phyloP scores from a whole-genome alignment of 352 stramenopile species.

The Globisporangium canariense region DNA sequence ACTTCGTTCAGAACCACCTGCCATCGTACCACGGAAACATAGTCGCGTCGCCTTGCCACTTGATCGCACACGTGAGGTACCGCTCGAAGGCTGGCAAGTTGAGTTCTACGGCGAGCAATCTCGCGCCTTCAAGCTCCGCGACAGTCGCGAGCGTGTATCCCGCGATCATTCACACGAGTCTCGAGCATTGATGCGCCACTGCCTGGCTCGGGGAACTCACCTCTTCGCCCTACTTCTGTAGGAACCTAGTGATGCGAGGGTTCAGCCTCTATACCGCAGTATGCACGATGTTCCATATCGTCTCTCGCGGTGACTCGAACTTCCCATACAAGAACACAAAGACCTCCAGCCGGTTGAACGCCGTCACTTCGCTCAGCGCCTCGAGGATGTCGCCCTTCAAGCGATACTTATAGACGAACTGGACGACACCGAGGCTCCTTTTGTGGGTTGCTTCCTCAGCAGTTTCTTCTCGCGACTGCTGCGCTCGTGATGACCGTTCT shows the following conservation, averaged over 20 bases:
- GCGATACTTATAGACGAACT: not conserved
- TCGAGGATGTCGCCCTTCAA: not conserved
- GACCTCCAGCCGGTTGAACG: not conserved
- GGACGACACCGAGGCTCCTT: not conserved
- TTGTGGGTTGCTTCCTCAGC: not conserved
- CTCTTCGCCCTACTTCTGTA: not conserved
- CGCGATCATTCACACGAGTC: no score
- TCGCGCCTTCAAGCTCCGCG: no score
- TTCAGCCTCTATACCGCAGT: not conserved
- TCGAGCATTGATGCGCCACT: not conserved
- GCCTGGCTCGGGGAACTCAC: not conserved
- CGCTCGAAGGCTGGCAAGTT: no score
- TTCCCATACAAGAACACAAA: not conserved
- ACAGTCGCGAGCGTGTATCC: no score
- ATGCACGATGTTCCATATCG: not conserved
- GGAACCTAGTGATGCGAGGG: not conserved
- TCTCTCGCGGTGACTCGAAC: not conserved
- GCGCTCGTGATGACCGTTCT: no score
- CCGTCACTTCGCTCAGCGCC: not conserved
- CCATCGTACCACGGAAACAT: no score
- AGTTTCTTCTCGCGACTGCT: no score
- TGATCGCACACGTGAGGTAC: no score
- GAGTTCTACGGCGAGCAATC: no score
- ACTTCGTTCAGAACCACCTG: no score
- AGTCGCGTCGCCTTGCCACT: no score